Evolutionary conservation across 495 filamentous ascomycete species (phyloP).

Genomic region (Penicillium antarcticum): DNA sequence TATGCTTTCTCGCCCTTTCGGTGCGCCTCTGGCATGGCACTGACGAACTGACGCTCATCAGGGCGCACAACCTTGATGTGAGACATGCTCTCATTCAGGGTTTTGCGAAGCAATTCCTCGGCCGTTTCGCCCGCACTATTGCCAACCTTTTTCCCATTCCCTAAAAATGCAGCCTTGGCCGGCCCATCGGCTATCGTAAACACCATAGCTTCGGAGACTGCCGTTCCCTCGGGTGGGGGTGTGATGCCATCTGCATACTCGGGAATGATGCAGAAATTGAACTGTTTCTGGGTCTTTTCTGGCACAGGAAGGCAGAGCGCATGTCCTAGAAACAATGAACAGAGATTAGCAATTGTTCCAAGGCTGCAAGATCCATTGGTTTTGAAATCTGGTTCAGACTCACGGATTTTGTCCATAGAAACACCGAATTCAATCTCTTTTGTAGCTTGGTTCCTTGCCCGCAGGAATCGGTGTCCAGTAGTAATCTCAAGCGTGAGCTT

Average conservation of each 20-base stretch:
- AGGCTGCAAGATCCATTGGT: neutral
- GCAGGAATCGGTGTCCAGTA: conserved; percentile 56
- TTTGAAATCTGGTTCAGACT: conserved; percentile 26
- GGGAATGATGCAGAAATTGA: conserved; percentile 87
- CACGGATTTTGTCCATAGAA: conserved; percentile 71
- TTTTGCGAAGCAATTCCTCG: conserved; percentile 57
- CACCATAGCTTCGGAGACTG: conserved; percentile 66
- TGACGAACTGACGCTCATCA: conserved; percentile 72
- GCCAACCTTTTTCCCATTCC: conserved; percentile 34
- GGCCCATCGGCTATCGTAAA: conserved; percentile 77
- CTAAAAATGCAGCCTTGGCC: conserved; percentile 55
- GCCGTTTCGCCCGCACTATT: conserved; percentile 57
- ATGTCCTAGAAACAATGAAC: conserved; percentile 52
- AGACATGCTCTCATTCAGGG: conserved; percentile 59
- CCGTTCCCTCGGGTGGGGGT: conserved; percentile 29
- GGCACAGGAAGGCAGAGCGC: conserved; percentile 81
- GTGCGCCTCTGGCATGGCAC: conserved; percentile 73
- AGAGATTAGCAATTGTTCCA: conserved; percentile 6
- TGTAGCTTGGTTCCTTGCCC: conserved; percentile 61
- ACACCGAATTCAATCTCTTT: conserved; percentile 67
- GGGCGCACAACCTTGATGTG: conserved; percentile 62
- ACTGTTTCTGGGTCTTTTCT: conserved; percentile 82
- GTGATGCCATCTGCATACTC: conserved; percentile 54
- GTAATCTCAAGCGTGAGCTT: conserved; percentile 79
- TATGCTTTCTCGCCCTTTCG: conserved; percentile 88